These are phyloP conservation scores for Jaltomata sinuosa DNA, from an alignment of 257 asterid species.

Conservation along the genomic window DNA sequence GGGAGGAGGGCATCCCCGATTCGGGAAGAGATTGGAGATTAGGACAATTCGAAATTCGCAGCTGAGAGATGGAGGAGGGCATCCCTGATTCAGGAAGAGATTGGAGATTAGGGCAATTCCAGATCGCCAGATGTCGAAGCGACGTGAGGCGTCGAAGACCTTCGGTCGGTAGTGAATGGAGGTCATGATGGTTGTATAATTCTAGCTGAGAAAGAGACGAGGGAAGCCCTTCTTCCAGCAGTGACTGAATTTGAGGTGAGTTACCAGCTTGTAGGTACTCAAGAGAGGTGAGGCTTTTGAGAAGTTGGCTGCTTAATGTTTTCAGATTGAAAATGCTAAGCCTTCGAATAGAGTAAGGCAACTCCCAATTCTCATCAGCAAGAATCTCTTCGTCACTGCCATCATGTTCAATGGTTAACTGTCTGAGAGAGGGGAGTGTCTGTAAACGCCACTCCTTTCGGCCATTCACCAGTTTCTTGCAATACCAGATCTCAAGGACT, in stretches of 20 bases:
- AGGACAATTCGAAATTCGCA: neutral
- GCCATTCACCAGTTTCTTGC: neutral
- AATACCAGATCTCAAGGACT: neutral
- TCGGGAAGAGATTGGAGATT: neutral
- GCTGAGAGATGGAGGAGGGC: neutral
- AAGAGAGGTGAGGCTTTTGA: constrained; percentile 1
- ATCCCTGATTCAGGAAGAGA: neutral
- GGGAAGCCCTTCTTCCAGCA: neutral
- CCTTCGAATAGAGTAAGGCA: neutral
- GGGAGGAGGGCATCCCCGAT: neutral
- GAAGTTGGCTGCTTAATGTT: neutral
- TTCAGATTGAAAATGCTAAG: neutral
- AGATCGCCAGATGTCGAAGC: neutral
- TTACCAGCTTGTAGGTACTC: neutral
- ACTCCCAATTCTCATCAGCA: neutral
- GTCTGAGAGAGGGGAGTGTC: neutral
- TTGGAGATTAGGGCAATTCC: neutral
- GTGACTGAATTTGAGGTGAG: neutral
- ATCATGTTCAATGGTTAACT: neutral
- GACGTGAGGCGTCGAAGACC: neutral
- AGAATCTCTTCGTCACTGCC: neutral
- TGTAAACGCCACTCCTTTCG: neutral
- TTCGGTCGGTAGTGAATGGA: neutral
- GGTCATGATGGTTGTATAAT: neutral
- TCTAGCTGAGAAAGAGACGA: neutral